Base-by-base conservation (phyloP, 768 basidiomycete genomes). In the Lactifluus piperatus region DNA sequence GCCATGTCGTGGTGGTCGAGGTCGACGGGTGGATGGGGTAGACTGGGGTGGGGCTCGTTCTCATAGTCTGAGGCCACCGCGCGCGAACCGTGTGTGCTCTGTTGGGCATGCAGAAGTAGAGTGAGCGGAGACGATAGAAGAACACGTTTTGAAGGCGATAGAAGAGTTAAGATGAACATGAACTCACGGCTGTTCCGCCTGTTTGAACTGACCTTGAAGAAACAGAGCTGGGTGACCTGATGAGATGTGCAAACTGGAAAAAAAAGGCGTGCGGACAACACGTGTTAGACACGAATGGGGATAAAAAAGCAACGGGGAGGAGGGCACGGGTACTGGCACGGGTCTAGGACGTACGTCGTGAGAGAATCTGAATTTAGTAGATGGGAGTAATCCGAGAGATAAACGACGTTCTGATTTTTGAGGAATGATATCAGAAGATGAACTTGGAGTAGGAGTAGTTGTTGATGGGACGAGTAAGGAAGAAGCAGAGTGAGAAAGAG, bases 301-400 rank as follows among this genome's bases (percentile, higher is more conserved):
- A 57, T 50, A 57, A 66, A 60, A n/a, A 65, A 64, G 55, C 54
- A 44, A 56, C 56, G 59, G 64, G 57, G 60, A 60, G 62, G 68
- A 65, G 51, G 60, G 65, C 64, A 56, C 45, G 56, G 34, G 11
- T 13, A 34, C 10, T 9, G 34, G 8, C 30, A n/a, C 30, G 4
- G 49, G 57, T 36, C 51, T 41, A 68, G 71, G 65, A 69, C 72
- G 65, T 66, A 73, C 72, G 58, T 73, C 72, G 63, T 71, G 67
- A 54, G 71, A 68, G 39, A 72, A 55, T 64, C 71, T 68, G 66
- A 73, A 70, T 67, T 70, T 70, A 54, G 72, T 64, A 55, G 68
- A 62, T 43, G 69, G 68, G 54, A 73, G 68, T 65, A 71, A 66
- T 64, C 68, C 68, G 61, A 73, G 58, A 44, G 68, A 68, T 8